Evolutionary conservation across 257 asterid species (phyloP), one percentile per base, ranked within the genome.

Genomic region (Penstemon newberryi): DNA sequence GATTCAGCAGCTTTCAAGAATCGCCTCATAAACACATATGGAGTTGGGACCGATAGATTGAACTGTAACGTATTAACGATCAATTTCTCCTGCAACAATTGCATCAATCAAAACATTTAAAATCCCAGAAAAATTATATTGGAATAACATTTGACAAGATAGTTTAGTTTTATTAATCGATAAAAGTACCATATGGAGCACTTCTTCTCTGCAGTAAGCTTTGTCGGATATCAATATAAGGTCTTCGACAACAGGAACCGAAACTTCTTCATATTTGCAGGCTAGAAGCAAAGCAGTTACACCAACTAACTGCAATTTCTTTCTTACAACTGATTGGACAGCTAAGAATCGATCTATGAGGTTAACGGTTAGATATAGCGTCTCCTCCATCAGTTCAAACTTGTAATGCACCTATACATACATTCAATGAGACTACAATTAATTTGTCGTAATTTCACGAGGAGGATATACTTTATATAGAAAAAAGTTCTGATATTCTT

Each of bases 381-480:
- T 91, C 89, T 91, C 99, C 3, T 94, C 97, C 97, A 91, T 81
- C 80, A 94, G 82, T 54, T 94, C 97, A 64, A 94, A 94, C 83
- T 94, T 94, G 93, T 94, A 87, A 74, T 93, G 97, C 73, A 90
- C 98, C 96, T 92, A 63, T 44, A 8, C 46, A 1, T 25, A 69
- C 67, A 65, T 39, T 37, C 5, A 52, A 41, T 63, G 41, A 71
- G 69, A 6, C 66, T 44, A 11, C 44, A 39, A 5, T 46, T 9
- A 11, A 18, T 70, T 11, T 10, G 58, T 45, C 4, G 0, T 51
- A 7, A 65, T 6, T 52, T 60, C 50, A 46, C 18, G 53, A 63
- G 62, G 5, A 38, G 15, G 64, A 41, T 19, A 55, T 4, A 36
- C n/a, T 15, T 18, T 56, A 2, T 18, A 5, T 25, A 2, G 33